A percentile compares a stretch with the other conserved stretches of the same genome.
Evolutionary conservation across 2,329 filamentous ascomycete species (phyloP).

Genomic region (Pestalotiopsis fici): DNA sequence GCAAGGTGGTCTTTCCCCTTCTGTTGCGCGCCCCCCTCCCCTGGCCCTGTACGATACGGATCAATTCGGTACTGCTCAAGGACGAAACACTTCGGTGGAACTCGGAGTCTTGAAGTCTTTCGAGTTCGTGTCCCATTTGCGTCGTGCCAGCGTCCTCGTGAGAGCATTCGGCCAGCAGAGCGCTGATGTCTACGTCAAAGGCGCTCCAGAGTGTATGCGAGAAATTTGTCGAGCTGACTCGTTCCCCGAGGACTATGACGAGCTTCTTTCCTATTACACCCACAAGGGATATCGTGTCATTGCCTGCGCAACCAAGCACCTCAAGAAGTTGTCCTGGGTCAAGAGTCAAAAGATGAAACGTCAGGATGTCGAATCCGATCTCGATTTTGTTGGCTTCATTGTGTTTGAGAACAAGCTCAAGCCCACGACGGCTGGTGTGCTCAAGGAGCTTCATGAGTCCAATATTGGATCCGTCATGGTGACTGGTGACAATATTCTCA

Average conservation of each 20-base stretch:
- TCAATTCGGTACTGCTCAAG: slow-evolving; percentile 25
- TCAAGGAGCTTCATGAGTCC: slow-evolving; percentile 79
- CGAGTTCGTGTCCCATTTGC: slow-evolving; percentile 91
- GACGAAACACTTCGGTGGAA: slow-evolving; percentile 62
- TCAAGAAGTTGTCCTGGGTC: slow-evolving; percentile 87
- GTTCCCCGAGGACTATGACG: slow-evolving; percentile 87
- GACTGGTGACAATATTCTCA: slow-evolving; percentile 96
- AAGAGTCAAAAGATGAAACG: slow-evolving; percentile 94
- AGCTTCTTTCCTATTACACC: slow-evolving; percentile 86
- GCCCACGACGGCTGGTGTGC: slow-evolving; percentile 76
- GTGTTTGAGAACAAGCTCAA: slow-evolving; percentile 99
- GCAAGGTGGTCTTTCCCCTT: slow-evolving; percentile 76
- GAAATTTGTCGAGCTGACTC: slow-evolving; percentile 85
- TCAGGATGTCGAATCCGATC: slow-evolving; percentile 76
- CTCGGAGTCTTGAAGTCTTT: slow-evolving; percentile 90
- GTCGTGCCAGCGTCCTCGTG: slow-evolving; percentile 90
- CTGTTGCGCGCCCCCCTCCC: slow-evolving; percentile 79
- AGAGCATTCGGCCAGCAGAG: slow-evolving; percentile 83
- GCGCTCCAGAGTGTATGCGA: slow-evolving; percentile 93
- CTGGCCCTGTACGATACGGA: slow-evolving; percentile 51
- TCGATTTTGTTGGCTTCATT: slow-evolving; percentile 94
- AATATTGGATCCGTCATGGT: slow-evolving; percentile 94
- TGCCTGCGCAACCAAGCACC: slow-evolving; percentile 86
- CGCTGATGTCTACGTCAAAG: slow-evolving; percentile 91
- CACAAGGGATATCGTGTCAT: slow-evolving; percentile 97